A percentile compares a stretch with the other conserved stretches of the same genome.
Conservation (phyloP, 2,329 filamentous ascomycete species). For the Phyllosticta ampelicida region DNA sequence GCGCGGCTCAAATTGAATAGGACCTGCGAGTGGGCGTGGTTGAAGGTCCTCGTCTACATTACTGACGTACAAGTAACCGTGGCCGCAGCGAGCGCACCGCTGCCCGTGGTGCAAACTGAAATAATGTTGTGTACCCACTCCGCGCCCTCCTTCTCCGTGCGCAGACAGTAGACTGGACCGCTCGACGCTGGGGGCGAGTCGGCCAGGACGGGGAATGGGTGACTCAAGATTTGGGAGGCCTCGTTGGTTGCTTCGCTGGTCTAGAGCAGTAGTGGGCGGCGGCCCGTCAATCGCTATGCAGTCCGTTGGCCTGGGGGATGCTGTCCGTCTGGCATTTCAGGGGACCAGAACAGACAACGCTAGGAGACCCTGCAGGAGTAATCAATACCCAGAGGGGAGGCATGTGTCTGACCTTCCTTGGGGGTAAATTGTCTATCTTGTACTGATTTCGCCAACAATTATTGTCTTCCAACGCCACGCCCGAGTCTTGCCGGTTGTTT, state of each 20-base stretch:
- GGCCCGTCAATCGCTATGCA: not conserved
- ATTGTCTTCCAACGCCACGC: too few species aligned
- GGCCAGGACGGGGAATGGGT: not conserved
- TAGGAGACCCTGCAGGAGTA: too few species aligned
- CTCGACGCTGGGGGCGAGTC: not conserved
- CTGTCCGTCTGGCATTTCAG: not conserved
- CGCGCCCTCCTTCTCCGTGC: not conserved
- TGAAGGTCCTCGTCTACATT: not conserved
- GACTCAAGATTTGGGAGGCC: not conserved
- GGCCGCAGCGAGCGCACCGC: not conserved
- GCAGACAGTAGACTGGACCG: too few species aligned
- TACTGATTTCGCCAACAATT: too few species aligned
- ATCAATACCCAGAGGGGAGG: too few species aligned
- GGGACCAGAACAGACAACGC: too few species aligned
- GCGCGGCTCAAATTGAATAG: not conserved
- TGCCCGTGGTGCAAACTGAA: not conserved
- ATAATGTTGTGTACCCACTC: not conserved
- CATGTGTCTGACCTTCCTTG: too few species aligned
- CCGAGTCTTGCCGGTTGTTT: too few species aligned
- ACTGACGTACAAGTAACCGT: not conserved
- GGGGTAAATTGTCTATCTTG: too few species aligned
- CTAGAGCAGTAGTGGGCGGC: not conserved
- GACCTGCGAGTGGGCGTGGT: not conserved
- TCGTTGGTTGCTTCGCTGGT: not conserved
- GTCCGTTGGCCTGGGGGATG: not conserved